These are phyloP conservation scores for Arabidopsis thaliana DNA, from an alignment of 345 rosid genomes.

Conservation along the genomic window TAIR10.1 NC_003076.8:8097501-8098000, in stretches of 20 bases:
- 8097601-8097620: not conserved
- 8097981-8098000: not conserved
- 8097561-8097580: constrained; percentile 25
- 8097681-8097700: not conserved
- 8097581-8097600: constrained; percentile 2
- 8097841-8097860: too few species aligned
- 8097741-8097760: too few species aligned
- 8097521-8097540: not conserved
- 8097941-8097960: not conserved
- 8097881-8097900: too few species aligned
- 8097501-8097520: constrained; percentile 22
- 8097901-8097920: not conserved
- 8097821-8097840: too few species aligned
- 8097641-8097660: not conserved
- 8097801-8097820: too few species aligned
- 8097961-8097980: not conserved
- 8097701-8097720: too few species aligned
- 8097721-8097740: too few species aligned
- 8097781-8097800: too few species aligned
- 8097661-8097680: not conserved
- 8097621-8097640: constrained; percentile 8
- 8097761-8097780: too few species aligned
- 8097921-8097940: not conserved
- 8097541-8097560: not conserved
- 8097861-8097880: too few species aligned